phyloP scores from a whole-genome alignment of 2,329 filamentous ascomycete genomes.

The Scortechinia acanthostroma region DNA sequence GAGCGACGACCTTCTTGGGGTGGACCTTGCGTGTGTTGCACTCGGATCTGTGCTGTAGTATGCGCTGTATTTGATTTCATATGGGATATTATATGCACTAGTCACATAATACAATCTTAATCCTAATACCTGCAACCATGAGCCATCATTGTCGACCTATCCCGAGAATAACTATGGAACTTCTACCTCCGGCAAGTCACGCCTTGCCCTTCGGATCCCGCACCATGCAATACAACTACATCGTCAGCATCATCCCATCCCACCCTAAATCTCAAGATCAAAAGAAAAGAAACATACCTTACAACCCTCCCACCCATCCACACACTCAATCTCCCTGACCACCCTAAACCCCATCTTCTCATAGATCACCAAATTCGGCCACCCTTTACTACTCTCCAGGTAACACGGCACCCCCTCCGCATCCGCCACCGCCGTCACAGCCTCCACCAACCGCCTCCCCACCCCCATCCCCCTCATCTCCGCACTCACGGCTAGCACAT shows the following conservation, averaged over 20 bases:
- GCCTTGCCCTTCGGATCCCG: neutral
- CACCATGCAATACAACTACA: conserved; percentile 1
- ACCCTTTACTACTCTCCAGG: conserved; percentile 45
- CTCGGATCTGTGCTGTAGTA: conserved; percentile 26
- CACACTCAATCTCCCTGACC: conserved; percentile 44
- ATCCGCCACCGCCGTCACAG: conserved; percentile 43
- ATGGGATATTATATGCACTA: too few species aligned
- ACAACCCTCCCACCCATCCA: conserved; percentile 34
- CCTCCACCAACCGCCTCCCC: conserved; percentile 42
- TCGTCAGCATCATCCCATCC: neutral
- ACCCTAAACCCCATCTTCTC: conserved; percentile 47
- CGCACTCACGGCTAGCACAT: conserved; percentile 49
- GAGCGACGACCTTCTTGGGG: conserved; percentile 20
- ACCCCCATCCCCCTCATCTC: conserved; percentile 46
- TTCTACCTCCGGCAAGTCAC: too few species aligned
- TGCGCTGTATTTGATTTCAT: too few species aligned
- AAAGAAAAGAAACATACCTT: conserved; percentile 19
- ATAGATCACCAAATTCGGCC: conserved; percentile 52
- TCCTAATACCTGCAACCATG: too few species aligned
- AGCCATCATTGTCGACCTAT: too few species aligned
- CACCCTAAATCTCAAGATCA: neutral
- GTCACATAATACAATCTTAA: too few species aligned
- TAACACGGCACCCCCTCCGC: conserved; percentile 44
- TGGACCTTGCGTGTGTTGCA: conserved; percentile 25
- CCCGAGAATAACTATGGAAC: too few species aligned